Evolutionary conservation across 108 stramenopile genomes (phyloP), one percentile per base, ranked within the genome.

Genomic region (Skeletonema grethae): DNA sequence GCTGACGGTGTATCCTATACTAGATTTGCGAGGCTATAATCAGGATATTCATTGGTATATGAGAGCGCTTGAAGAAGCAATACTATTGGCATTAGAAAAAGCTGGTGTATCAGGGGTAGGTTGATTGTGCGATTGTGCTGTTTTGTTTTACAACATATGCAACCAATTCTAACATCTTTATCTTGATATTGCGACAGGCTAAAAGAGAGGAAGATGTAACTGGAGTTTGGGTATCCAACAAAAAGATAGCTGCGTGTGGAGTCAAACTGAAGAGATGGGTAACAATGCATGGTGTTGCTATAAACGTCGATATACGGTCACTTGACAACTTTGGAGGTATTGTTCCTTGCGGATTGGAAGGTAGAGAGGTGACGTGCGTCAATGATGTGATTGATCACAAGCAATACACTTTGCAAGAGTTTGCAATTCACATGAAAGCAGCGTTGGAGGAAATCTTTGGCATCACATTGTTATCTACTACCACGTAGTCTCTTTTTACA

Each of bases 1-100:
- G 76, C 67, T 99, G 16, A 90, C 92, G 2, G 85, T 91, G 15
- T 99, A 99, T 85, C 98, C 97, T 11, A 86, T 99, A 32, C 64
- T 99, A 24, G 92, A 97, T 76, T 87, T 99, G 65, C 70, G 91
- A 50, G 67, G 83, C 5, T 96, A 96, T 79, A 89, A 83, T 31
- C 87, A 97, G 77, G 98, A 99, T 86, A 77, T 98, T 48, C 98
- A 97, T 74, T 98, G 98, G 97, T 99, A 98, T 67, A 86, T 99
- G 67, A 77, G 96, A 13, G 90, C 93, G 8, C 65, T 99, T 45
- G 98, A 99, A 68, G 92, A 98, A 61, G 88, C 84, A 15, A 84
- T 97, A 24, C 69, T 99, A 9, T 16, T 85, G 59, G 90, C 93
- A 3, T 56, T 93, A 24, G 72, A 76, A 29, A 81, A 73, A 32